phyloP scores from a whole-genome alignment of 1,139 yeast species.

The Candida sp. region DNA sequence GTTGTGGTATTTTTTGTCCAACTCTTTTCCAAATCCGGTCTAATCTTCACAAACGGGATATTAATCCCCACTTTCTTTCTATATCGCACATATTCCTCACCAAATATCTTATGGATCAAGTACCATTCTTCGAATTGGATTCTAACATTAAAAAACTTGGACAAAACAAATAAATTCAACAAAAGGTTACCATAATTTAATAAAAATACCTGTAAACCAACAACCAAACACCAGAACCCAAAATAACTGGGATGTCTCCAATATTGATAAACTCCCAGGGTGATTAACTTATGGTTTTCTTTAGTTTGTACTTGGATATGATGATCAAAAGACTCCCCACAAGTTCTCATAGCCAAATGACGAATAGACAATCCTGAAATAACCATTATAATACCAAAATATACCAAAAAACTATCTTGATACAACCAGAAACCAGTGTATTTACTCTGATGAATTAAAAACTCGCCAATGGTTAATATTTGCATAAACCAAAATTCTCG shows the following conservation, averaged over 20 bases:
- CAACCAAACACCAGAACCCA: conserved; percentile 37
- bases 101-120: conserved; percentile 24
- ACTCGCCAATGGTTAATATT: conserved; percentile 22
- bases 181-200: conserved; percentile 20
- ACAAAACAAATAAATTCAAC: conserved; percentile 16
- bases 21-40: not conserved
- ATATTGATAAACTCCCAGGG: conserved; percentile 27
- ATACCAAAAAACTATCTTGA: not conserved
- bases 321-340: conserved; percentile 39
- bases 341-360: conserved; percentile 27
- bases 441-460: conserved; percentile 8
- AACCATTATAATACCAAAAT: not conserved
- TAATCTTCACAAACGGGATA: conserved; percentile 22
- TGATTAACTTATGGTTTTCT: conserved; percentile 17
- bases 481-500: conserved; percentile 31
- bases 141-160: conserved; percentile 28
- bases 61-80: conserved; percentile 20
- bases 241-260: conserved; percentile 41
- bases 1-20: not conserved
- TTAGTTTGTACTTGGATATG: conserved; percentile 10
- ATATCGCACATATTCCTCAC: conserved; percentile 25
- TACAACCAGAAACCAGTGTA: not conserved
- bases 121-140: conserved; percentile 36
- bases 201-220: conserved; percentile 31
- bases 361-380: conserved; percentile 23